Conservation (phyloP, 257 asterid genomes). For the Knoxia roxburghii region DNA sequence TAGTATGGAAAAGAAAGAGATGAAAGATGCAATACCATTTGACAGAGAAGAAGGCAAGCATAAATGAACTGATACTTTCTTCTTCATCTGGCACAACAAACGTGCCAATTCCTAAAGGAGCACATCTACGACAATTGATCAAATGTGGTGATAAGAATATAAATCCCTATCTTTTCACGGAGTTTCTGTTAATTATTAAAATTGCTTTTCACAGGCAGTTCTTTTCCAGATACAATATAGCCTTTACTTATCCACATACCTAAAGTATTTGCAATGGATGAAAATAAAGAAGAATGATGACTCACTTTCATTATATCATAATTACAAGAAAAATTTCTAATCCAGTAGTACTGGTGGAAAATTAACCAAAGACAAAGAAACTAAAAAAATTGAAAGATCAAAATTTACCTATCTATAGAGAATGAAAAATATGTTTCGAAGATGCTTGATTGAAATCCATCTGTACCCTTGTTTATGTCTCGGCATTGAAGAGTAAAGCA, state of each 20-base stretch:
- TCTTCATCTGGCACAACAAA: background rate
- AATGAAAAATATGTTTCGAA: background rate
- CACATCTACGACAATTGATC: background rate
- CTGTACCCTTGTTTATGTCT: background rate
- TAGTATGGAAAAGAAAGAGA: background rate
- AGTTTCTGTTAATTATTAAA: background rate
- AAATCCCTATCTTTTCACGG: background rate
- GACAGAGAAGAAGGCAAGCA: no score
- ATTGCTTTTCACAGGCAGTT: background rate
- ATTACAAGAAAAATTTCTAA: background rate
- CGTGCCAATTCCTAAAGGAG: background rate
- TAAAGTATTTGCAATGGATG: background rate
- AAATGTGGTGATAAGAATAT: background rate
- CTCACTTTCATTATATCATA: conserved; percentile 10
- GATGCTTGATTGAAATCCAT: background rate
- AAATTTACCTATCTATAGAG: conserved; percentile 8
- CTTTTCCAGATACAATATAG: background rate
- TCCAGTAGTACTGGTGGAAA: background rate
- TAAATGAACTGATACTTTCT: background rate
- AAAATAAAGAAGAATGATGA: background rate
- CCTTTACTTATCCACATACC: background rate
- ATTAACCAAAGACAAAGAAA: background rate
- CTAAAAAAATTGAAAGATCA: conserved; percentile 3
- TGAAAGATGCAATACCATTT: background rate
- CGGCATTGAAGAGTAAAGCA: background rate